Conservation (phyloP, 2,329 filamentous ascomycete species). For the Trichoderma hamatum region DNA sequence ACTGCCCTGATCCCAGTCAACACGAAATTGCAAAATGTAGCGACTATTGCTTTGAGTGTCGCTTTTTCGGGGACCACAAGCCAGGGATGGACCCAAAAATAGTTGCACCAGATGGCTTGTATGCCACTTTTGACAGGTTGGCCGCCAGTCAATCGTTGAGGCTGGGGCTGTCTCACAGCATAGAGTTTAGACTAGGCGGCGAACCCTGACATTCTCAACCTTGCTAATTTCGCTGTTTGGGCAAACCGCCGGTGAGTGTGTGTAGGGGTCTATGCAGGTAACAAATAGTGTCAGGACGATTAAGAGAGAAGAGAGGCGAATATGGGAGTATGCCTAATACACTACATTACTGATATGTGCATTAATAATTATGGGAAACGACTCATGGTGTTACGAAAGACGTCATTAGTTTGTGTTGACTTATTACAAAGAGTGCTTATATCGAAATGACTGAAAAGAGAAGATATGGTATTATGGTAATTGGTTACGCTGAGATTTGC, state of each 20-base stretch:
- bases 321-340: background rate
- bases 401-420: background rate
- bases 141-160: background rate
- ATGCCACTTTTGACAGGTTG: conserved; percentile 19
- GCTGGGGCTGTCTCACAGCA: conserved; percentile 5
- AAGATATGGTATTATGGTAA: background rate
- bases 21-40: background rate
- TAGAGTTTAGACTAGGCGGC: background rate
- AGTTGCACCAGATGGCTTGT: background rate
- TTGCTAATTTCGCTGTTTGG: background rate
- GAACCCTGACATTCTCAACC: background rate
- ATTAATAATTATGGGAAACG: background rate
- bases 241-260: background rate
- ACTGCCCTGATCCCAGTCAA: background rate
- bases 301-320: background rate
- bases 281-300: background rate
- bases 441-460: background rate
- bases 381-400: background rate
- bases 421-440: background rate
- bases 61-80: background rate
- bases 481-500: background rate
- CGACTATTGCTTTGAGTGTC: conserved; percentile 13
- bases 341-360: no score
- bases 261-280: background rate
- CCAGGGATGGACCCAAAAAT: background rate